A percentile compares a stretch with the other conserved stretches of the same genome.
phyloP scores from a whole-genome alignment of 163 green algal species.

The Scenedesmus sp. region DNA sequence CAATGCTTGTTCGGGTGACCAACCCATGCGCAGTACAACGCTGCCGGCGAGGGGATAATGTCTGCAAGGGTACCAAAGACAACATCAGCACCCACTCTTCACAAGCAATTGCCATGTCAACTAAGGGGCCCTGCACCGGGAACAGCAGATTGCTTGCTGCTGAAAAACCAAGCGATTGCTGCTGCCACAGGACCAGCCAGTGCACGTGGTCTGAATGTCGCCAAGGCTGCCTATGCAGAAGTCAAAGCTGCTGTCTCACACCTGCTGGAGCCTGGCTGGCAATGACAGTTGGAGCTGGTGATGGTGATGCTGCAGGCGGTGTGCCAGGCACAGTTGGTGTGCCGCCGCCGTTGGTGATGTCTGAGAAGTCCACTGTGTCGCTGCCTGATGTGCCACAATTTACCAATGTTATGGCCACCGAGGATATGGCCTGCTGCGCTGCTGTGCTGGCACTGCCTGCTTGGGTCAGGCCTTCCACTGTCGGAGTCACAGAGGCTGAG shows the following conservation, averaged over 20 bases:
- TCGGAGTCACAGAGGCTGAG: neutral
- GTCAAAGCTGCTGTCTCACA: neutral
- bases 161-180: neutral
- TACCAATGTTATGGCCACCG: constrained; percentile 13
- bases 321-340: neutral
- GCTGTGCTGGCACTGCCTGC: neutral
- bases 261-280: neutral
- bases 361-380: neutral
- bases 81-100: too few relatives aligned
- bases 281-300: neutral
- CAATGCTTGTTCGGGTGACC: neutral
- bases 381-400: neutral
- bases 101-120: too few relatives aligned
- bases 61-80: too few relatives aligned
- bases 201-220: neutral
- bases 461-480: neutral
- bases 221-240: neutral
- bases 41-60: too few relatives aligned
- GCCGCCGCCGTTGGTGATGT: neutral
- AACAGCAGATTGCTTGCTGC: neutral
- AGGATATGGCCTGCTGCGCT: neutral
- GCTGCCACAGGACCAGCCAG: neutral
- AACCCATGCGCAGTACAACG: neutral
- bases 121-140: too few relatives aligned
- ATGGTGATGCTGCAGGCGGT: neutral